A percentile compares a stretch with the other conserved stretches of the same genome.
These are phyloP conservation scores for Ophiostoma angusticollis DNA, from an alignment of 2,329 filamentous ascomycete genomes.

Conservation along the genomic window DNA sequence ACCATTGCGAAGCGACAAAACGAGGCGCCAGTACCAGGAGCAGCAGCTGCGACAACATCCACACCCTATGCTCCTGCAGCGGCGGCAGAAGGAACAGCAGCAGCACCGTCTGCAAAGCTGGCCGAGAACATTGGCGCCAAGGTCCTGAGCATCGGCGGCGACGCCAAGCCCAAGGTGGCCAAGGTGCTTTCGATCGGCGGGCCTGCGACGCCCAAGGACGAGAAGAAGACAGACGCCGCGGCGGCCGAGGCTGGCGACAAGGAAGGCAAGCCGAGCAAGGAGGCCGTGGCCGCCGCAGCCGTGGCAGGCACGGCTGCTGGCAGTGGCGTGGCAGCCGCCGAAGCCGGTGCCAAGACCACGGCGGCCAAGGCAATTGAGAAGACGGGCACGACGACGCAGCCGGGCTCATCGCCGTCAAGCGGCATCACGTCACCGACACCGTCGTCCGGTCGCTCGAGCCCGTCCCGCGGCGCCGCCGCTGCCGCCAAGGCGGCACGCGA, in stretches of 20 bases:
- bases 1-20: slow-evolving; percentile 52
- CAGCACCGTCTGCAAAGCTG: slow-evolving; percentile 36
- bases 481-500: slow-evolving; percentile 47
- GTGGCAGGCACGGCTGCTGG: slow-evolving; percentile 21
- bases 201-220: slow-evolving; percentile 15
- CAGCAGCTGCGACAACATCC: slow-evolving; percentile 25
- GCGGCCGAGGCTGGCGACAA: no score
- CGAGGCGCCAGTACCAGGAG: slow-evolving; percentile 29
- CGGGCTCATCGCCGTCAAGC: slow-evolving; percentile 40
- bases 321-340: slow-evolving; percentile 23
- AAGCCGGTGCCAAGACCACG: slow-evolving; percentile 67
- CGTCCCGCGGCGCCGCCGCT: slow-evolving; percentile 41
- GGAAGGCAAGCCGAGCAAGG: slow-evolving; percentile 7
- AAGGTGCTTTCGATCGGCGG: slow-evolving; percentile 67
- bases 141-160: slow-evolving; percentile 49
- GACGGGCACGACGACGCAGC: slow-evolving; percentile 52
- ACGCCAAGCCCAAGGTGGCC: slow-evolving; percentile 39
- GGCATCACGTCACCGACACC: slow-evolving; percentile 71
- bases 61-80: slow-evolving; percentile 28
- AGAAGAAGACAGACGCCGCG: slow-evolving; percentile 35
- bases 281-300: slow-evolving; percentile 3
- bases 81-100: slow-evolving; percentile 23
- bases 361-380: slow-evolving; percentile 88
- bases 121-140: slow-evolving; percentile 45
- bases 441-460: slow-evolving; percentile 74